Conservation (phyloP, 345 rosid genomes). For the Dipteronia sinensis region DNA sequence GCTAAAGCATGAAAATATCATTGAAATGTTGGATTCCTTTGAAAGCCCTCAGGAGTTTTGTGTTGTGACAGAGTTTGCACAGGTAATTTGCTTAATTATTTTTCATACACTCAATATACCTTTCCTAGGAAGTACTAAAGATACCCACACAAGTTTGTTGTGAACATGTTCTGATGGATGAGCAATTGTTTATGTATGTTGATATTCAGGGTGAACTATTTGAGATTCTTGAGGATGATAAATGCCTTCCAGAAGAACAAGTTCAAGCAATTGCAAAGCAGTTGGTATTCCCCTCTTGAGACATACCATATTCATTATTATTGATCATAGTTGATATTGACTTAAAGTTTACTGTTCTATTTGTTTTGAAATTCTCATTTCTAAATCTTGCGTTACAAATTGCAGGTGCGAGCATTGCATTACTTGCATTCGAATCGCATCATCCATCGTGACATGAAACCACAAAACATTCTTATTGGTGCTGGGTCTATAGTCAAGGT, state of each 20-base stretch:
- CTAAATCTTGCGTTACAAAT: constrained; percentile 10
- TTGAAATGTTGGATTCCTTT: constrained; percentile 95
- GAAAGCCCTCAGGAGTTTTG: constrained; percentile 95
- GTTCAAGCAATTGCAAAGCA: constrained; percentile 99
- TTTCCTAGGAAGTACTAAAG: background rate
- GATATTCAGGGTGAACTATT: constrained; percentile 83
- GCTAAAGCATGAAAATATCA: constrained; percentile 92
- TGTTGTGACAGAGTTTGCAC: constrained; percentile 97
- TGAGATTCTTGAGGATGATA: constrained; percentile 97
- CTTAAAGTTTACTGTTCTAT: constrained; percentile 2
- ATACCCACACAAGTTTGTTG: background rate
- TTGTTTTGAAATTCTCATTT: background rate
- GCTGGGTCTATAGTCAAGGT: constrained; percentile 96
- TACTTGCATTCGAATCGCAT: constrained; percentile 97
- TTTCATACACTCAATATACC: background rate
- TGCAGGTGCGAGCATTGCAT: constrained; percentile 89
- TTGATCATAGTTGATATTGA: background rate
- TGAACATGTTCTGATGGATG: constrained; percentile 3
- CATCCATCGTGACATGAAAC: constrained; percentile 99
- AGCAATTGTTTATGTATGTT: constrained; percentile 16
- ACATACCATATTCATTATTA: constrained; percentile 1
- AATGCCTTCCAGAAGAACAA: constrained; percentile 96
- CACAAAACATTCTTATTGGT: constrained; percentile 98
- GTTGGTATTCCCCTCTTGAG: constrained; percentile 52
- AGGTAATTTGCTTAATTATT: constrained; percentile 44